Evolutionary conservation across 495 filamentous ascomycete genomes (phyloP).

Genomic region (Xylaria curta): DNA sequence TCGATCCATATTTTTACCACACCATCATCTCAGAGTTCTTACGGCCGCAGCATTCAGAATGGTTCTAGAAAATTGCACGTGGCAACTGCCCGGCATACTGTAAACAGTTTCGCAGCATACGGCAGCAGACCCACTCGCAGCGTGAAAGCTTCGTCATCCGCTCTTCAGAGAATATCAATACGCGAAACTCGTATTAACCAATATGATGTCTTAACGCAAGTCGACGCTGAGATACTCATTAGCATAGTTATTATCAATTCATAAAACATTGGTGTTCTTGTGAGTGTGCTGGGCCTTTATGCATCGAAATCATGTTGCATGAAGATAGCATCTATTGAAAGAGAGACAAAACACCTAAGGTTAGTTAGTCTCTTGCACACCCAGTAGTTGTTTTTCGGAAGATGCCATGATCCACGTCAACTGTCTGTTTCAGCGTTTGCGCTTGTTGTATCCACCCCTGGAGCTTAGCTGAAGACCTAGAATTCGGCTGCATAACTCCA

Average conservation of each 20-base stretch:
- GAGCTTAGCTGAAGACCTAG: slow-evolving; percentile 23
- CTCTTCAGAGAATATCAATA: neutral
- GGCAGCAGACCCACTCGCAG: neutral
- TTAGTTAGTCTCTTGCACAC: slow-evolving; percentile 1
- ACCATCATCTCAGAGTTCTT: neutral
- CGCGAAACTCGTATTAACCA: neutral
- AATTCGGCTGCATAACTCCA: slow-evolving; percentile 5
- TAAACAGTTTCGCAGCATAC: neutral
- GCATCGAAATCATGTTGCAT: neutral
- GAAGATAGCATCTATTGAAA: neutral
- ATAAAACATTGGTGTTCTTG: neutral
- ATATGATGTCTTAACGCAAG: neutral
- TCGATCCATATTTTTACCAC: slow-evolving; percentile 11
- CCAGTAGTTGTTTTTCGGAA: slow-evolving; percentile 17
- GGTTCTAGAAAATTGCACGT: slow-evolving; percentile 12
- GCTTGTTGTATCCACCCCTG: slow-evolving; percentile 13
- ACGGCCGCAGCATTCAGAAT: slow-evolving; percentile 8
- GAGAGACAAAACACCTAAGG: neutral
- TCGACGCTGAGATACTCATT: neutral
- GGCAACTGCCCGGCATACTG: neutral
- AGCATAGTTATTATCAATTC: neutral
- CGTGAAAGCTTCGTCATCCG: slow-evolving; percentile 11
- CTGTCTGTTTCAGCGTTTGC: slow-evolving; percentile 20
- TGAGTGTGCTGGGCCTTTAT: neutral
- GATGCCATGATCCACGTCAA: slow-evolving; percentile 21